Evolutionary conservation across 2,329 filamentous ascomycete species (phyloP), one percentile per base, ranked within the genome.

Genomic region (Coniochaeta sp.): DNA sequence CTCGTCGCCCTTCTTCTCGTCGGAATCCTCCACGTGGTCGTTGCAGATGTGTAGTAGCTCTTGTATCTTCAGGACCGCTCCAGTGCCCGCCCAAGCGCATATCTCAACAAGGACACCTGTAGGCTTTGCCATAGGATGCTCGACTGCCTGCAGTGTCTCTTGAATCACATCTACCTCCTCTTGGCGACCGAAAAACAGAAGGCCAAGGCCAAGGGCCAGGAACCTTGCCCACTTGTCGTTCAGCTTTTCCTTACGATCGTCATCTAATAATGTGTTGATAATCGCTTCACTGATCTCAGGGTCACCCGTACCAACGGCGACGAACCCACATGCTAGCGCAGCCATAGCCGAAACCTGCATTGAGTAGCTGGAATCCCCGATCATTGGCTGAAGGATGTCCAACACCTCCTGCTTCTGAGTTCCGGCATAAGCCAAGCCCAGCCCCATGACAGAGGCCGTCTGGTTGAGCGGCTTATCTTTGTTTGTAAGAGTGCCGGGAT

Each of bases 141-240:
- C 93, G 59, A 98, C 92, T 28, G 90, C 95, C 80, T 98, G 99
- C 60, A 99, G 83, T 0, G 95, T 96, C 77, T 99, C 95, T 34
- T 98, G 79, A 65, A 98, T 93, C 61, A 98, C 93, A 69, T 99
- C 95, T n/a, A 98, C 95, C 73, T 98, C 93, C 74, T 99, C 95
- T 76, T 99, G 95, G 65, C 91, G 89, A 43, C 95, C 95, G 68
- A 99, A 98, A 83, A 92, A 99, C 31, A 99, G 81, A 28, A 99
- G 83, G 1, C 93, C 95, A 64, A 99, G 83, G 65, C 95, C 95
- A 47, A 99, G 87, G 22, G 91, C 93, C 79, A 99, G 89, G 78
- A 99, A 99, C 19, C 95, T 88, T 34, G 93, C 95, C 95, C 95
- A 99, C 77, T 98, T 99, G 77, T 98, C 91, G 67, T 96, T 97